Evolutionary conservation across 1,284 basidiomycete species (phyloP), one percentile per base, ranked within the genome.

Genomic region (Pseudozyma tsukubaensis): DNA sequence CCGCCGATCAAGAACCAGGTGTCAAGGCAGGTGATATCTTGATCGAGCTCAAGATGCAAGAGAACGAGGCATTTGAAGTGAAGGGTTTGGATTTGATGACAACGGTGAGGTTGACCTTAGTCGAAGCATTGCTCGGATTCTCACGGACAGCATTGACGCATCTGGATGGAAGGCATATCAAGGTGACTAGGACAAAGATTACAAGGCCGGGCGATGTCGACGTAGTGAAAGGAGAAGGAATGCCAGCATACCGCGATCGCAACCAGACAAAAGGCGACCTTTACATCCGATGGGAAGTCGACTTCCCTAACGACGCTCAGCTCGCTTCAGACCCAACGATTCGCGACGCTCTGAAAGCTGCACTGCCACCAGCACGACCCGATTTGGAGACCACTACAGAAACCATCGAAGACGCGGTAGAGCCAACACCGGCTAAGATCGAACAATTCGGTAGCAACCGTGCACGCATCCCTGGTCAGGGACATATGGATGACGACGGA

Each of bases 21-120:
- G 66, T 71, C 21, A 76, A 78, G 48, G 72, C 82, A 0, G 82
- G 80, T 16, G 76, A 79, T 18, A 92, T 97, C 24, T 88, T 96
- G 62, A 95, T 99, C 84, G 88, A 91, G 21, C 88, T 98, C 52
- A 89, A 90, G 80, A 87, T 89, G 29, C 85, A 86, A 42, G 87
- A 88, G 1, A 93, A 97, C 76, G 86, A 89, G 2, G 90, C 91
- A 0, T 95, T 98, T 83, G 90, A 92, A 78, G 90, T 93, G 36
- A 90, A 90, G 16, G 91, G 91, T 36, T 89, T 90, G 70, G 91
- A 94, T 80, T 87, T 94, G 29, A 86, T 93, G 39, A 89, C 92
- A 1, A 90, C 88, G 36, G 89, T 93, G 55, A 59, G 63, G 13
- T 59, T 83, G 24, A 78, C 76, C 9, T 55, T 83, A 18, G 63